Evolutionary conservation across 176 grass and related monocot species (phyloP), one percentile per base, ranked within the genome.

Genomic region (Juncus effusus): DNA sequence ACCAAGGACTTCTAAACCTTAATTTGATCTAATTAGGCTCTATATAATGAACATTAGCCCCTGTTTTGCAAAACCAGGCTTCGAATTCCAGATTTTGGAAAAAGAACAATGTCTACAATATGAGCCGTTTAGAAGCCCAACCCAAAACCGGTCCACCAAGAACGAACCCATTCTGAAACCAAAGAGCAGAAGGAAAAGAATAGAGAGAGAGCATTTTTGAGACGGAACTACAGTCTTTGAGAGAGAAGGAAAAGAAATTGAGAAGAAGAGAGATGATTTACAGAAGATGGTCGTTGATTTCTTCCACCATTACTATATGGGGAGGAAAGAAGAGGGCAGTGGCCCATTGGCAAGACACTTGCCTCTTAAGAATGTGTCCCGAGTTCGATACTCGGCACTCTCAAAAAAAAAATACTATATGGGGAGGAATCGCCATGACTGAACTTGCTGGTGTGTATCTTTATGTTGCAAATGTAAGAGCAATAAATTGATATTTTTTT

Each of bases 281-380:
- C 19, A 28, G 19, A 28, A 28, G 19, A 28, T 28, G 19, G 63
- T 77, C 75, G 9, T 40, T 77, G 14, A 6, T 77, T 2, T 65
- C 75, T 5, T 69, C 62, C 3, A 77, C 75, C 16, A 10, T 77
- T 41, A 40, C 68, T 42, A 53, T 69, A 41, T 77, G 63, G 62
- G 63, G 63, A 67, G 75, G 75, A 28, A 28, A 28, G 19, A 28
- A 28, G 19, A 28, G 19, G 19, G 19, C 19, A 28, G 19, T 28
- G 19, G 19, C 19, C 19, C 19, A 28, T 28, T 28, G 19, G 1
- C 19, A 28, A 28, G 19, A 28, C 19, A 28, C 19, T 28, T 28
- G 19, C 19, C 19, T 28, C 19, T 28, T 28, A 28, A 28, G 19
- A 28, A 28, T 28, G 19, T 28, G 19, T 28, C 19, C 19, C 19